Evolutionary conservation across 495 filamentous ascomycete genomes (phyloP), one percentile per base, ranked within the genome.

Genomic region (Xylaria castorea): DNA sequence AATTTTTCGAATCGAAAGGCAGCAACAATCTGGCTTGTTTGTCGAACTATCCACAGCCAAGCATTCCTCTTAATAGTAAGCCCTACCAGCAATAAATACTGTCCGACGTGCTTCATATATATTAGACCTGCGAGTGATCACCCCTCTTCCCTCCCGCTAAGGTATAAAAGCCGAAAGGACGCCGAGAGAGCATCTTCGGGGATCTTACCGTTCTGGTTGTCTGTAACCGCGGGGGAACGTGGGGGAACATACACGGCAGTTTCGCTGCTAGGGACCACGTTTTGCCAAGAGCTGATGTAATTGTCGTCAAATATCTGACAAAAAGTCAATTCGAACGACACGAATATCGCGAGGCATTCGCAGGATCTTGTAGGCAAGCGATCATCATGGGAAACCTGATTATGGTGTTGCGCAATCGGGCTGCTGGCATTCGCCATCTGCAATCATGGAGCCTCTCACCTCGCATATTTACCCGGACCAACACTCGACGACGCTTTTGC

Each of bases 381-480:
- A 22, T 6, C 11, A 42, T 68, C 14, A 30, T 32, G 66, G 25
- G n/a, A 34, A 57, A 9, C 30, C 50, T 14, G 66, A 9, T 38
- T 22, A 48, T 14, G 66, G 48, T 57, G 66, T 68, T 57, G 66
- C 66, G 66, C 66, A 68, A 68, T 68, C 11, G 66, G 50, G 34
- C 30, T 34, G 50, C 36, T 55, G 34, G n/a, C 34, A 36, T 50
- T 68, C 66, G 66, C 30, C 66, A 51, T 53, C 20, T 18, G 46
- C 46, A 67, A 53, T 32, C 64, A 68, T 30, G 9, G 66, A 57
- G 44, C 50, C 50, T 55, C 48, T 57, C 18, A 32, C 64, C 32
- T 25, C 36, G 64, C 64, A 66, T 55, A 68, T 68, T 68, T 68
- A 68, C 50, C 66, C 66, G 66, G 36, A 51, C 66, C 66, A 40